Evolutionary conservation across 257 asterid genomes (phyloP), one percentile per base, ranked within the genome.

Genomic region (Leptodermis oblonga): DNA sequence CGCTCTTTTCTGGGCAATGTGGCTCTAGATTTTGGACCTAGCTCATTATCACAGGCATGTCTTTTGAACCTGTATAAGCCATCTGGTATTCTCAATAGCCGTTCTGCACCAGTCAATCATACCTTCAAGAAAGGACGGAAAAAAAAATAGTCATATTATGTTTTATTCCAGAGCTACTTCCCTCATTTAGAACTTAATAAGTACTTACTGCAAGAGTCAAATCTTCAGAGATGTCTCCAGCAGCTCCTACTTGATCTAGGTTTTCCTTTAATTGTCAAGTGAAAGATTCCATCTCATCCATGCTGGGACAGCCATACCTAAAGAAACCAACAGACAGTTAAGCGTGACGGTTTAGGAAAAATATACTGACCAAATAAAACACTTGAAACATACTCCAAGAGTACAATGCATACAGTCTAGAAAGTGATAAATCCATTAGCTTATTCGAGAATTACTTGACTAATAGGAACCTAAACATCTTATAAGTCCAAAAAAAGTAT

Each of bases 41-140:
- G 76, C n/a, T 83, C 62, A 93, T 88, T 45, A 82, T 73, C 97
- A 93, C 88, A 9, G 87, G 83, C 95, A 83, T 80, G 73, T 82
- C 91, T 70, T n/a, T 76, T 84, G 84, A 93, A 93, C 82, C 97
- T 86, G 77, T 37, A 22, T 77, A 90, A 79, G 77, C 88, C 97
- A 10, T 86, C 95, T 0, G 97, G 99, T 33, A 93, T 86, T 83
- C 82, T 88, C 26, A 93, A 81, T 66, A 93, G 84, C 72, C 97
- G 83, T 70, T 90, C 96, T 0, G 90, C 92, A 59, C 97, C 95
- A 34, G 96, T 96, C 52, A 96, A 90, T 6, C 96, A 90, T 67
- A 93, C 97, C 98, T 92, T 43, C 36, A 68, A 25, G 72, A 55
- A 55, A 72, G 46, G 10, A 34, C 22, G 18, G 26, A 54, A 23